phyloP scores from a whole-genome alignment of 345 rosid genomes.

The Reutealis trisperma region DNA sequence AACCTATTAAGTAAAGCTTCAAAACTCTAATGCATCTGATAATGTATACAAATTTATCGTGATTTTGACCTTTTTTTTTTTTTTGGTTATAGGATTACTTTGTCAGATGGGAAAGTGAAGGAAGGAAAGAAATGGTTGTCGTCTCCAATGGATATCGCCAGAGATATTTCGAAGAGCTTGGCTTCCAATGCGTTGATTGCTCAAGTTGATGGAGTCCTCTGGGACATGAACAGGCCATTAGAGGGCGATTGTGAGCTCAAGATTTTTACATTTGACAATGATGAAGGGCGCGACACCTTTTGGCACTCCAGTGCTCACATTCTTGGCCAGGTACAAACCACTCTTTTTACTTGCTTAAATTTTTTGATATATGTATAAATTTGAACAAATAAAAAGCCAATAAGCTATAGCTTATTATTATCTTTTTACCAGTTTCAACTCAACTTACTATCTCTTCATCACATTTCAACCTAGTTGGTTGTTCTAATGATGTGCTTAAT shows the following conservation, averaged over 20 bases:
- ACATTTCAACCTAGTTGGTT: neutral
- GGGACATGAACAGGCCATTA: conserved; percentile 90
- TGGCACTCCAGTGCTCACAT: conserved; percentile 99
- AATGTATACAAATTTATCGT: neutral
- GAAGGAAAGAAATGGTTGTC: conserved; percentile 89
- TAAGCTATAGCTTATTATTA: neutral
- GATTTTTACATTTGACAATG: conserved; percentile 66
- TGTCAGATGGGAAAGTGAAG: conserved; percentile 72
- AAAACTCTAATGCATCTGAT: neutral
- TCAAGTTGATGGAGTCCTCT: conserved; percentile 68
- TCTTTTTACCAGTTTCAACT: neutral
- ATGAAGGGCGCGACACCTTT: conserved; percentile 90
- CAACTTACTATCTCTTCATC: neutral
- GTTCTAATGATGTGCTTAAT: neutral
- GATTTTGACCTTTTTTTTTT: conserved; percentile 2
- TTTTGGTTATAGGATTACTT: conserved; percentile 49
- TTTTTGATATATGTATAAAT: neutral
- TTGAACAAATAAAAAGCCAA: neutral
- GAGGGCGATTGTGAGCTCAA: conserved; percentile 79
- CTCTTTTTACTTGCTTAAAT: neutral
- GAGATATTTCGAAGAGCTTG: conserved; percentile 64
- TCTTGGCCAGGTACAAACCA: conserved; percentile 77
- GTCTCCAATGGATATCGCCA: conserved; percentile 71
- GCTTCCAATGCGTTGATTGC: conserved; percentile 76
- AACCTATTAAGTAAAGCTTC: conserved; percentile 49